phyloP scores from a whole-genome alignment of 2,329 filamentous ascomycete species.

The Colletotrichum zoysiae region DNA sequence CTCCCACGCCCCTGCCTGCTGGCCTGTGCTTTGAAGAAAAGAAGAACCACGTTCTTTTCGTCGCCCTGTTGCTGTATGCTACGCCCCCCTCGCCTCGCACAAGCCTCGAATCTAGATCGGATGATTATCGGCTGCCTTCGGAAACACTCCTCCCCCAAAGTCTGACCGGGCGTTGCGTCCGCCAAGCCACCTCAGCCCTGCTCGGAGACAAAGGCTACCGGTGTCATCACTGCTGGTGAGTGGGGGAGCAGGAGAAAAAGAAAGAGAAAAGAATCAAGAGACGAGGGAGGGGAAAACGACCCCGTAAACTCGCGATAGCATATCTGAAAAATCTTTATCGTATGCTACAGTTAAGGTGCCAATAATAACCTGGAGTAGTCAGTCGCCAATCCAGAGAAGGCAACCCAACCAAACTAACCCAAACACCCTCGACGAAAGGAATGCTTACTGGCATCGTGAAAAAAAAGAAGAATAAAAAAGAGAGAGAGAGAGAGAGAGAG shows the following conservation, averaged over 20 bases:
- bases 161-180: not conserved
- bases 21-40: too few relatives aligned
- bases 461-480: constrained; percentile 22
- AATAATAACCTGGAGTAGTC: too few relatives aligned
- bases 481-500: too few relatives aligned
- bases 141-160: not conserved
- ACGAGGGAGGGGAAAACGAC: too few relatives aligned
- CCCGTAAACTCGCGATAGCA: not conserved
- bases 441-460: constrained; percentile 62
- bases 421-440: not conserved
- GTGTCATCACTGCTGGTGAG: not conserved
- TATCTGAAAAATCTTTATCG: not conserved
- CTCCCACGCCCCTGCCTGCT: too few relatives aligned
- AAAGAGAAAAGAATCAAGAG: not conserved
- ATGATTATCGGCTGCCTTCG: not conserved
- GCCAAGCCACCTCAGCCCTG: constrained; percentile 6
- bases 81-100: constrained; percentile 1
- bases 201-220: not conserved
- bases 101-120: not conserved
- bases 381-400: not conserved
- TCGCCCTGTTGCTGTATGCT: not conserved
- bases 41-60: too few relatives aligned
- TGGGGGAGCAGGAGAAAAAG: too few relatives aligned
- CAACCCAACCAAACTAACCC: not conserved
- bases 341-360: not conserved